phyloP scores from a whole-genome alignment of 2,329 filamentous ascomycete genomes.

The Cyphellophora europaea region DNA sequence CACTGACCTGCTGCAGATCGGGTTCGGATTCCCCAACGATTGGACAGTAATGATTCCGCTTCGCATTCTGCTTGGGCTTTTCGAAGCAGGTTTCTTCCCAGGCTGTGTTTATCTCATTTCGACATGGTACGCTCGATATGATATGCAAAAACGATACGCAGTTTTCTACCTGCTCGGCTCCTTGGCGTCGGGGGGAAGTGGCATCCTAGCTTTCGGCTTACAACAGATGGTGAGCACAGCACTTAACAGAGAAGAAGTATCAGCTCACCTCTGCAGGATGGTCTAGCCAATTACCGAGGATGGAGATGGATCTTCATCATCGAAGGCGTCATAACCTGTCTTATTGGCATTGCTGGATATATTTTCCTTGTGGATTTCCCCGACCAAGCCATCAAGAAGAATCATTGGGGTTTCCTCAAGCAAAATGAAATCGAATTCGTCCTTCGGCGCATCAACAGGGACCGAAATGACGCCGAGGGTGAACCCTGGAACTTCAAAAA shows the following conservation, averaged over 20 bases:
- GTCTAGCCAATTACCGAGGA: neutral
- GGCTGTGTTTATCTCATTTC: constrained; percentile 57
- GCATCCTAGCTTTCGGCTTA: constrained; percentile 34
- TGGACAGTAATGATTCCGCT: constrained; percentile 18
- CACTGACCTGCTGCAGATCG: constrained; percentile 21
- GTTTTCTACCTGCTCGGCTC: constrained; percentile 41
- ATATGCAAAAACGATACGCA: constrained; percentile 28
- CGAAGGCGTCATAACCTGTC: constrained; percentile 15
- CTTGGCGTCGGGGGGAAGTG: constrained; percentile 36
- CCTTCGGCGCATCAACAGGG: constrained; percentile 40
- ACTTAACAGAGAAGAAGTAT: neutral
- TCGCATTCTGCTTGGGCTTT: constrained; percentile 46
- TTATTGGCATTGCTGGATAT: constrained; percentile 18
- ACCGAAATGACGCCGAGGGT: constrained; percentile 41
- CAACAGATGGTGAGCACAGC: constrained; percentile 22
- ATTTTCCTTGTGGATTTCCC: constrained; percentile 29
- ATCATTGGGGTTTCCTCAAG: constrained; percentile 23
- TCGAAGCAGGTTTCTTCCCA: constrained; percentile 61
- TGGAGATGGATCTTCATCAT: constrained; percentile 12
- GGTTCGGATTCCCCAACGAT: constrained; percentile 18
- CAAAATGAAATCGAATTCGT: constrained; percentile 9
- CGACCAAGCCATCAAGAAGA: constrained; percentile 19
- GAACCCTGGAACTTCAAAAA: constrained; percentile 38
- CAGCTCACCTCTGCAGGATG: neutral
- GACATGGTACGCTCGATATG: constrained; percentile 14